phyloP scores from a whole-genome alignment of 192 early-diverging fungal genomes.

The Umbelopsis isabellina region DNA sequence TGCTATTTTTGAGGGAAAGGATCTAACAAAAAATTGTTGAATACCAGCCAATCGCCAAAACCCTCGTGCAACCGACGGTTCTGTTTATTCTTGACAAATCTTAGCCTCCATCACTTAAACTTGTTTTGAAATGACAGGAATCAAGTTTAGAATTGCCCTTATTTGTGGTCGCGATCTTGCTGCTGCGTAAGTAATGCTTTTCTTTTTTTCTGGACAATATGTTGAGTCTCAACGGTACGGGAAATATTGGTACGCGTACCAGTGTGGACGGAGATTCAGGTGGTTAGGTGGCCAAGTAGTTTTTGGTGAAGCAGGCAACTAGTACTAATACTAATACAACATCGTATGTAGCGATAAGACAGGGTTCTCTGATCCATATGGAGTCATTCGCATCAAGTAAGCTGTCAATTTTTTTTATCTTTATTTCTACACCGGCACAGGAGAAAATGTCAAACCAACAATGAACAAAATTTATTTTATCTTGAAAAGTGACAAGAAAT shows the following conservation, averaged over 20 bases:
- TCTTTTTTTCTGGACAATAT: not conserved
- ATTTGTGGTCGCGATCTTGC: slow-evolving; percentile 28
- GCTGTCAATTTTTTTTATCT: not conserved
- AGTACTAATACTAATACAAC: not conserved
- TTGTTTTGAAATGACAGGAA: slow-evolving; percentile 12
- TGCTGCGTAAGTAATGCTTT: slow-evolving; percentile 31
- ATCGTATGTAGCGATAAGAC: slow-evolving; percentile 26
- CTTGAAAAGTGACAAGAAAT: slow-evolving; percentile 44
- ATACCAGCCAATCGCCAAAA: slow-evolving; percentile 13
- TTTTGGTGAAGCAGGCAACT: not conserved
- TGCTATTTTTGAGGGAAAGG: too few relatives aligned
- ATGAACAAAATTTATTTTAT: not conserved
- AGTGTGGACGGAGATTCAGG: slow-evolving; percentile 1
- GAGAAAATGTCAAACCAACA: not conserved
- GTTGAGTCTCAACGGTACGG: not conserved
- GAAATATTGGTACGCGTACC: not conserved
- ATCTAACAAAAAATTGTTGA: slow-evolving; percentile 1
- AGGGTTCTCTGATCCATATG: slow-evolving; percentile 37
- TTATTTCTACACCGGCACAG: not conserved
- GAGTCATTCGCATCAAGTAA: slow-evolving; percentile 32
- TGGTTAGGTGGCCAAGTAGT: not conserved
- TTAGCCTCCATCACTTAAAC: not conserved
- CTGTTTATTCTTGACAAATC: not conserved
- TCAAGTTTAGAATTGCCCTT: slow-evolving; percentile 23
- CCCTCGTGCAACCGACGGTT: slow-evolving; percentile 9